phyloP scores from a whole-genome alignment of 129 eudicot species.

The Helianthus tuberosus region DNA sequence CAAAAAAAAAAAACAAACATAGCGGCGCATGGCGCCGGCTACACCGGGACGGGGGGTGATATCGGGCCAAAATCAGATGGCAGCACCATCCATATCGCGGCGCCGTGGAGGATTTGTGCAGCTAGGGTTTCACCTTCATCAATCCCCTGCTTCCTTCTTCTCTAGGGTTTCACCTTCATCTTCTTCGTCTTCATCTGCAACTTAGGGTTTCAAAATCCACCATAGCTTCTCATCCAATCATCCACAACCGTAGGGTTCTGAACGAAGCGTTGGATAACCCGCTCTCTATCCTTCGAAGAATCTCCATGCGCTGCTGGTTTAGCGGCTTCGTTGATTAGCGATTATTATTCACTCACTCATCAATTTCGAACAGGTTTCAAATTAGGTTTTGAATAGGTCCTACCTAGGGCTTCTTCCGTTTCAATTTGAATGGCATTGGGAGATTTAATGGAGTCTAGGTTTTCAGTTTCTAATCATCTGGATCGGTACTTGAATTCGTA shows the following conservation, averaged over 20 bases:
- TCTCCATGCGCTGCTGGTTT: constrained; percentile 76
- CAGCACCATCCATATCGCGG: no score
- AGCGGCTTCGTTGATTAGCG: constrained; percentile 67
- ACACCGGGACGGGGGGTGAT: no score
- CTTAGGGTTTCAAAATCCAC: constrained; percentile 16
- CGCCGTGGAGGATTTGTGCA: no score
- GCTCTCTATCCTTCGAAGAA: constrained; percentile 30
- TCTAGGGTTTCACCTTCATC: constrained; percentile 42
- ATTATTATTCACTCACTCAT: no score
- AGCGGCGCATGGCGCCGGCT: no score
- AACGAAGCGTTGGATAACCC: constrained; percentile 66
- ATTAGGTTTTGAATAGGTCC: not conserved
- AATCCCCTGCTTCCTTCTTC: constrained; percentile 18
- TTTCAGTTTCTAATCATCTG: constrained; percentile 63
- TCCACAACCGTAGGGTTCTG: constrained; percentile 25
- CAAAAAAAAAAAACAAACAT: no score
- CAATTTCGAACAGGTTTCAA: no score
- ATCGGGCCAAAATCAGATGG: no score
- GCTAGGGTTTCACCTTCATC: constrained; percentile 9
- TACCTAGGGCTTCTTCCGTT: constrained; percentile 36
- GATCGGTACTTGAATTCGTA: constrained; percentile 43
- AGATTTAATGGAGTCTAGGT: constrained; percentile 89
- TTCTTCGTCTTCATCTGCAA: not conserved
- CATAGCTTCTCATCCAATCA: constrained; percentile 9
- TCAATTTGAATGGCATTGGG: constrained; percentile 90